Percentiles rank a stretch among this genome's conserved stretches.
phyloP scores from a whole-genome alignment of 2,329 filamentous ascomycete genomes.

The Diplodia sapinea region DNA sequence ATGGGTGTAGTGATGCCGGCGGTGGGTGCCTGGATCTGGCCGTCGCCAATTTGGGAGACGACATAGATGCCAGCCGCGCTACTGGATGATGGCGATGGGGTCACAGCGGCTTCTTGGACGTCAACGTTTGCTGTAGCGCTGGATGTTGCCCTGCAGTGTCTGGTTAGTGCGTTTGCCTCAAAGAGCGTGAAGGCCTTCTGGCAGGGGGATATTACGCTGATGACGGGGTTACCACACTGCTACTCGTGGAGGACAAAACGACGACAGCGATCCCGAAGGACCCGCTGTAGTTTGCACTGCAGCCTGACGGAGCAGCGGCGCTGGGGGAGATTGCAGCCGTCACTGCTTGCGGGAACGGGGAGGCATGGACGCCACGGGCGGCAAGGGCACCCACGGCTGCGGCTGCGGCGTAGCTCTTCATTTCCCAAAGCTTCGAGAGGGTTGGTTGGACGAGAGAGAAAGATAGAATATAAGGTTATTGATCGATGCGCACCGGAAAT shows the following conservation, averaged over 20 bases:
- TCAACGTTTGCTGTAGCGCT: not conserved
- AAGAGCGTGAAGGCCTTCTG: not conserved
- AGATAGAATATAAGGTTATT: not conserved
- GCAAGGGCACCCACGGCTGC: conserved; percentile 11
- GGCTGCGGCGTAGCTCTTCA: conserved; percentile 1
- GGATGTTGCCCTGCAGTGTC: not conserved
- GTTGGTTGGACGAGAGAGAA: not conserved
- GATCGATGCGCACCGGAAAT: not conserved
- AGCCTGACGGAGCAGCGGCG: not conserved
- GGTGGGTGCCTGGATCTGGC: conserved; percentile 33
- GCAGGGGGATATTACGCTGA: not conserved
- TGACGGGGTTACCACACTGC: not conserved
- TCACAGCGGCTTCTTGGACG: not conserved
- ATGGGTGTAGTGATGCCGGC: not conserved
- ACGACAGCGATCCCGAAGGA: conserved; percentile 16
- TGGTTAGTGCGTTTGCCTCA: not conserved
- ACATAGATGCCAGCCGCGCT: not conserved
- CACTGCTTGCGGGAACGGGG: conserved; percentile 20
- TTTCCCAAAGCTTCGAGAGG: not conserved
- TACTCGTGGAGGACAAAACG: not conserved
- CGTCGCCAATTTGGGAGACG: conserved; percentile 32
- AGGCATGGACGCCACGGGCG: conserved; percentile 15
- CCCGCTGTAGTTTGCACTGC: not conserved
- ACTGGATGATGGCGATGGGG: not conserved
- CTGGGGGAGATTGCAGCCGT: conserved; percentile 10